Conservation (phyloP, 805 yeast species). For the Debaryomyces prosopidis region DNA sequence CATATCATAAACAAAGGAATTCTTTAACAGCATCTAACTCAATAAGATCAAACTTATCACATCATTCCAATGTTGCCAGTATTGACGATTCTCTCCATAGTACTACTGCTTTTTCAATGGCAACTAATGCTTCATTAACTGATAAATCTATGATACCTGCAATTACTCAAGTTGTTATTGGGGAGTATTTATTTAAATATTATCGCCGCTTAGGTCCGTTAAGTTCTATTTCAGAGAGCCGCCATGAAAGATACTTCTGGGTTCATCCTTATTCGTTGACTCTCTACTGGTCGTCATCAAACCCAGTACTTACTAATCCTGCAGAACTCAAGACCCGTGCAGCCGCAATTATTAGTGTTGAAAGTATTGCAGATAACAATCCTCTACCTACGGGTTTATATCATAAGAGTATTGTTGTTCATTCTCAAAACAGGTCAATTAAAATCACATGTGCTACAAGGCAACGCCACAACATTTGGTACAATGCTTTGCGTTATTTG, state of each 20-base stretch:
- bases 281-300: constrained; percentile 81
- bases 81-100: constrained; percentile 34
- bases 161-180: constrained; percentile 89
- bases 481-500: constrained; percentile 74
- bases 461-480: constrained; percentile 90
- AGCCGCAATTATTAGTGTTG: constrained; percentile 75
- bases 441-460: constrained; percentile 87
- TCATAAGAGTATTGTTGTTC: constrained; percentile 79
- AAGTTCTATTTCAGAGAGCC: constrained; percentile 69
- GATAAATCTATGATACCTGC: constrained; percentile 79
- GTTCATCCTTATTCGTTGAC: constrained; percentile 92
- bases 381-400: constrained; percentile 88
- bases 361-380: constrained; percentile 78
- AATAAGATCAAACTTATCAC: constrained; percentile 30
- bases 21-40: constrained; percentile 20
- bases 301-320: constrained; percentile 75
- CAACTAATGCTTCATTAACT: constrained; percentile 64
- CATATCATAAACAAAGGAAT: neutral
- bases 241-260: constrained; percentile 96
- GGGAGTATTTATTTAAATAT: constrained; percentile 86
- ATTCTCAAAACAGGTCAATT: constrained; percentile 62
- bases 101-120: constrained; percentile 41
- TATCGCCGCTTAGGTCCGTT: constrained; percentile 76
- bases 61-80: constrained; percentile 26
- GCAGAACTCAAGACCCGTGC: constrained; percentile 69